Percentiles rank a stretch among this genome's conserved stretches.
Conservation (phyloP, 1,284 basidiomycete species). For the Psilocybe mexicana region DNA sequence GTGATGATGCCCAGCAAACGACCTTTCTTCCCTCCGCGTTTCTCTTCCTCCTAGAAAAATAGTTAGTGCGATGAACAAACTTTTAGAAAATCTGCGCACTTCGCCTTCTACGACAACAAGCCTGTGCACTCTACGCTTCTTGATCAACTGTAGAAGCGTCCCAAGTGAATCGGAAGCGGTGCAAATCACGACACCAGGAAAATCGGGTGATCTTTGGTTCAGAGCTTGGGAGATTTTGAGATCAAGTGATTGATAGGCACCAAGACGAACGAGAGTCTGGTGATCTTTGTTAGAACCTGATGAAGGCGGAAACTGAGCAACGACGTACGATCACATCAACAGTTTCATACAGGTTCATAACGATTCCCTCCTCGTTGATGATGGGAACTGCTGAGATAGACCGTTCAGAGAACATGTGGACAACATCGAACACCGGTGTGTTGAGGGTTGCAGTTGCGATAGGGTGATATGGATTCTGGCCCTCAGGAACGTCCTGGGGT, state of each 20-base stretch:
- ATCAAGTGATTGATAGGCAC: constrained; percentile 93
- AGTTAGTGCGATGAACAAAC: constrained; percentile 11
- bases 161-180: constrained; percentile 93
- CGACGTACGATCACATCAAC: constrained; percentile 94
- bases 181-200: constrained; percentile 95
- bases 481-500: constrained; percentile 41
- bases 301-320: neutral
- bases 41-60: constrained; percentile 66
- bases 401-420: constrained; percentile 97
- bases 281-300: constrained; percentile 11
- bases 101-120: constrained; percentile 91
- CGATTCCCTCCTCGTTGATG: constrained; percentile 89
- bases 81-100: constrained; percentile 40
- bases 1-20: constrained; percentile 88
- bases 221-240: constrained; percentile 95
- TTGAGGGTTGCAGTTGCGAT: constrained; percentile 91
- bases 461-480: constrained; percentile 78
- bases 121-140: constrained; percentile 91
- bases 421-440: constrained; percentile 96
- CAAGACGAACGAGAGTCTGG: constrained; percentile 94
- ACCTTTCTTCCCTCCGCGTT: constrained; percentile 77
- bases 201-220: constrained; percentile 88
- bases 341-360: constrained; percentile 97
- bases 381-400: constrained; percentile 98
- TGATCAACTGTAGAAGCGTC: constrained; percentile 89